Evolutionary conservation across 495 filamentous ascomycete species (phyloP).

Genomic region (Neurospora sp.): DNA sequence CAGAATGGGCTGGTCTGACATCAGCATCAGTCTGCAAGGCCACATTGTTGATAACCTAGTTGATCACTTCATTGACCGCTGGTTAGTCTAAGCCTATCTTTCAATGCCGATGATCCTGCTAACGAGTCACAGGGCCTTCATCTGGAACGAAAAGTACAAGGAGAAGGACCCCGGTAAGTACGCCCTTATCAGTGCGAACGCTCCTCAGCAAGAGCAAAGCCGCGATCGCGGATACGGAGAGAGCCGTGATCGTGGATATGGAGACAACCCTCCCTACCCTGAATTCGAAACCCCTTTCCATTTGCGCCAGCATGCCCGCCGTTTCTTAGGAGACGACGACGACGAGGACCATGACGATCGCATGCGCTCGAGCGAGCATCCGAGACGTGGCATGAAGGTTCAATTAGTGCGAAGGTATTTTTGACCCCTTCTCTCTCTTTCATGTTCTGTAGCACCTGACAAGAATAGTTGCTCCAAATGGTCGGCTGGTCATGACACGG

Average conservation of each 20-base stretch:
- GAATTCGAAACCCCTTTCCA: not conserved
- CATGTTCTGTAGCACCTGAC: not conserved
- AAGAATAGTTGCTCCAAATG: conserved; percentile 52
- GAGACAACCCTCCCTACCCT: not conserved
- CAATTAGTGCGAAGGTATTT: conserved; percentile 36
- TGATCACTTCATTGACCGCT: conserved; percentile 74
- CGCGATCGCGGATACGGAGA: not conserved
- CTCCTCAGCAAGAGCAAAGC: not conserved
- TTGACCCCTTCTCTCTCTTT: not conserved
- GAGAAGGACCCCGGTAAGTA: conserved; percentile 56
- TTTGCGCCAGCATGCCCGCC: conserved; percentile 6
- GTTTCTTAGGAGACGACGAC: conserved; percentile 19
- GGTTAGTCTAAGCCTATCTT: conserved; percentile 16
- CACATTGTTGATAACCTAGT: conserved; percentile 69
- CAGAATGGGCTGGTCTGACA: conserved; percentile 91
- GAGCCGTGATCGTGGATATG: not conserved
- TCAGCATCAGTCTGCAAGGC: conserved; percentile 72
- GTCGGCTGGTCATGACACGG: conserved; percentile 56
- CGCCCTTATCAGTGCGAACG: not conserved
- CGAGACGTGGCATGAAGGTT: conserved; percentile 19
- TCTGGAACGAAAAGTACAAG: conserved; percentile 74
- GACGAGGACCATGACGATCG: conserved; percentile 9
- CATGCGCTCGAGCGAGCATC: not conserved
- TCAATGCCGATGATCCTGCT: not conserved
- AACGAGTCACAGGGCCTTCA: conserved; percentile 57